Evolutionary conservation across 2,329 filamentous ascomycete species (phyloP).

Genomic region (Juglanconis oblonga): DNA sequence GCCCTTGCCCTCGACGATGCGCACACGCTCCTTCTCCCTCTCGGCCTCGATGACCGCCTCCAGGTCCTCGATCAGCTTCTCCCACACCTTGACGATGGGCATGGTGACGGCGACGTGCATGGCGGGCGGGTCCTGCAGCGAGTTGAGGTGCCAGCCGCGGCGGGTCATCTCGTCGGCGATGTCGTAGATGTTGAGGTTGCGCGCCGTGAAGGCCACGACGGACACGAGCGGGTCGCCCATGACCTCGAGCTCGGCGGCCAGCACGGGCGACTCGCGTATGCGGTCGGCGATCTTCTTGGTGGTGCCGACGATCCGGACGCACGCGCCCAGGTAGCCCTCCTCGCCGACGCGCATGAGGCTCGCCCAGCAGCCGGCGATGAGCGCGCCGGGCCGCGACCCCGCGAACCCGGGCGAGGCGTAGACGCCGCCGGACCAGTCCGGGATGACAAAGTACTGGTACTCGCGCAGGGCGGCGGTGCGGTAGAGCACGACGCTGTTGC

Average conservation of each 20-base stretch:
- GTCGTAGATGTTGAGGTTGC: conserved; percentile 88
- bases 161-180: conserved; percentile 83
- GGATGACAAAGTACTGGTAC: conserved; percentile 95
- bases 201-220: conserved; percentile 84
- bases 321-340: conserved; percentile 81
- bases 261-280: conserved; percentile 64
- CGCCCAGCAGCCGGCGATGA: conserved; percentile 96
- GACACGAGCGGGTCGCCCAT: conserved; percentile 84
- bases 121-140: conserved; percentile 84
- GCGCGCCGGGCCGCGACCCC: conserved; percentile 84
- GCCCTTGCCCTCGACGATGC: conserved; percentile 66
- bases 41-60: conserved; percentile 67
- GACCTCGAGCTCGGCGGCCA: conserved; percentile 72
- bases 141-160: conserved; percentile 94
- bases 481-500: conserved; percentile 91
- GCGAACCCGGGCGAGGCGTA: conserved; percentile 93
- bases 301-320: conserved; percentile 81
- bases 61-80: conserved; percentile 72
- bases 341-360: conserved; percentile 87
- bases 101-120: conserved; percentile 93
- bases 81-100: conserved; percentile 77
- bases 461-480: conserved; percentile 72
- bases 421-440: conserved; percentile 93
- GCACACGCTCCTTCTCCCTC: conserved; percentile 75
- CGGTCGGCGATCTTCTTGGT: conserved; percentile 78